Evolutionary conservation across 2,329 filamentous ascomycete genomes (phyloP).

Genomic region (Nectriaceae sp.): DNA sequence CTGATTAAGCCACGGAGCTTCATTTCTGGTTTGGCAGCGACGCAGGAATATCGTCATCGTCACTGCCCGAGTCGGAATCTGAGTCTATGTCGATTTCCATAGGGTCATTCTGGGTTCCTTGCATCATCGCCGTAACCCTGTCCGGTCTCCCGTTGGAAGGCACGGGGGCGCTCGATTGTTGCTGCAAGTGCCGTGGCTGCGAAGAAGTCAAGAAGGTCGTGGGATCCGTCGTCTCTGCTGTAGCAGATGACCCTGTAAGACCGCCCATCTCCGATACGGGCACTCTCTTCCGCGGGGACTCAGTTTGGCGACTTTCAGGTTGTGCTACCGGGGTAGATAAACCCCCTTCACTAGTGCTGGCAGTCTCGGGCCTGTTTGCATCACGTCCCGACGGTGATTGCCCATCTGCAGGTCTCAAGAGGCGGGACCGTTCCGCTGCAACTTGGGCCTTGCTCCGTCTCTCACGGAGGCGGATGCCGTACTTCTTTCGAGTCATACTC

Average conservation of each 20-base stretch:
- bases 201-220: constrained; percentile 28
- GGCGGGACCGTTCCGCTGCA: constrained; percentile 43
- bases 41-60: constrained; percentile 34
- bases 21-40: constrained; percentile 8
- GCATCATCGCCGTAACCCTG: neutral
- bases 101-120: constrained; percentile 25
- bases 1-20: no score
- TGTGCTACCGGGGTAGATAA: constrained; percentile 2
- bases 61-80: constrained; percentile 19
- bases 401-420: constrained; percentile 24
- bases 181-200: constrained; percentile 18
- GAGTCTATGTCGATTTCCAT: constrained; percentile 30
- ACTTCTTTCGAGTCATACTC: constrained; percentile 58
- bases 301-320: constrained; percentile 6
- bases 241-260: constrained; percentile 36
- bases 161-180: constrained; percentile 3
- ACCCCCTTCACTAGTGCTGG: constrained; percentile 16
- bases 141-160: no score
- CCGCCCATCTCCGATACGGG: constrained; percentile 38
- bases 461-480: constrained; percentile 55
- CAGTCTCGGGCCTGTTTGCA: constrained; percentile 25
- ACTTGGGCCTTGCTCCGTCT: constrained; percentile 50
- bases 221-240: constrained; percentile 39
- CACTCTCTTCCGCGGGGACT: constrained; percentile 28
- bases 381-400: constrained; percentile 11